These are phyloP conservation scores for Cladosporium austrohemisphaericum DNA, from an alignment of 2,329 filamentous ascomycete genomes.

Conservation along the genomic window DNA sequence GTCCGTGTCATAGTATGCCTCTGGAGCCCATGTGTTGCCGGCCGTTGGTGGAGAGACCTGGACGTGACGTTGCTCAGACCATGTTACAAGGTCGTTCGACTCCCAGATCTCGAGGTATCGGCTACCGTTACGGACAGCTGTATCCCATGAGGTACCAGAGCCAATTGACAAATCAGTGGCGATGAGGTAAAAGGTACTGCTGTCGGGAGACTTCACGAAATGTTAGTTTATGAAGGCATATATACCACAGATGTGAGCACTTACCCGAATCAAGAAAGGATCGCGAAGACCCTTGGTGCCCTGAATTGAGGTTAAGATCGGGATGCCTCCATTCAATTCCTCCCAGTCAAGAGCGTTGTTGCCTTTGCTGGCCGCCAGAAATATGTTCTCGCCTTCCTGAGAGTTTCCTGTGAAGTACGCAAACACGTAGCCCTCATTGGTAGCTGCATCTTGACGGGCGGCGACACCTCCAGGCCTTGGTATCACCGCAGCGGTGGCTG, in stretches of 20 bases:
- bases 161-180: constrained; percentile 54
- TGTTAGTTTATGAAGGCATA: background rate
- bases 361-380: constrained; percentile 49
- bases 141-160: constrained; percentile 51
- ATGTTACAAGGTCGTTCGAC: constrained; percentile 48
- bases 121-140: constrained; percentile 47
- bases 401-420: constrained; percentile 50
- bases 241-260: background rate
- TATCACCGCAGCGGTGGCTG: constrained; percentile 4
- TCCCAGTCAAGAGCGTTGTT: constrained; percentile 52
- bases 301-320: constrained; percentile 44
- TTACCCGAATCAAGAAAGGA: constrained; percentile 49
- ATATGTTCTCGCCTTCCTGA: constrained; percentile 50
- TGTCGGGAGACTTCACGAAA: constrained; percentile 38
- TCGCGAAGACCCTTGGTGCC: constrained; percentile 52
- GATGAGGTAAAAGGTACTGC: constrained; percentile 50
- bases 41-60: constrained; percentile 48
- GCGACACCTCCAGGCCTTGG: background rate
- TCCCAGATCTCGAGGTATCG: constrained; percentile 54
- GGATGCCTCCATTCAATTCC: constrained; percentile 48
- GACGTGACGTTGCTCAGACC: constrained; percentile 50
- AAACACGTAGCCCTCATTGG: constrained; percentile 46
- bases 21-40: constrained; percentile 54
- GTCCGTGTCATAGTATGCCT: constrained; percentile 48
- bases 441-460: background rate